A percentile compares a stretch with the other conserved stretches of the same genome.
Evolutionary conservation across 2,329 filamentous ascomycete genomes (phyloP).

Genomic region (Exophiala sp.): DNA sequence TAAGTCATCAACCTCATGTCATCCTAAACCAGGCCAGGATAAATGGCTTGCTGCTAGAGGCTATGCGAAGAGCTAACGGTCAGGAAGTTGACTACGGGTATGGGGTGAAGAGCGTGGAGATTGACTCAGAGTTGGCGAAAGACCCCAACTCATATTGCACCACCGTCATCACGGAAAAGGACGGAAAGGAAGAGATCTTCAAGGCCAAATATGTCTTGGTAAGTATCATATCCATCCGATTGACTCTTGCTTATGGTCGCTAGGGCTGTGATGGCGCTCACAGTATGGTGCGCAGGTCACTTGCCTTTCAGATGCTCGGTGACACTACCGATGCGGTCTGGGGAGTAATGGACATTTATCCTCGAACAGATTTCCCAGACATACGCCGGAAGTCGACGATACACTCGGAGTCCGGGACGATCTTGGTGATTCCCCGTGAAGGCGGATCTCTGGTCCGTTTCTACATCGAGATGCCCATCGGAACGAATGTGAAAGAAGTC

Average conservation of each 20-base stretch:
- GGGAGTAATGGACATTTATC: constrained; percentile 55
- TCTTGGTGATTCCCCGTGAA: constrained; percentile 54
- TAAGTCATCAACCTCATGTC: constrained; percentile 55
- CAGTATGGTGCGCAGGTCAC: constrained; percentile 38
- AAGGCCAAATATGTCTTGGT: constrained; percentile 39
- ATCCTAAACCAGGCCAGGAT: constrained; percentile 57
- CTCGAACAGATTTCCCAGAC: constrained; percentile 49
- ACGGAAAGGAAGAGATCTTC: constrained; percentile 37
- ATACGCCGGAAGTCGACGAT: constrained; percentile 51
- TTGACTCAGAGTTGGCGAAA: constrained; percentile 43
- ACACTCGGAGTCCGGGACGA: constrained; percentile 44
- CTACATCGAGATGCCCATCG: constrained; percentile 57
- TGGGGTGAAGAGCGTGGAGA: constrained; percentile 49
- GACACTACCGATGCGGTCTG: constrained; percentile 54
- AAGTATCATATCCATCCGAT: constrained; percentile 28
- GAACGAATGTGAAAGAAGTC: constrained; percentile 51
- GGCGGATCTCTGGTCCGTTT: constrained; percentile 57
- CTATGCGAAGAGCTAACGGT: constrained; percentile 44
- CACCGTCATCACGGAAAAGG: constrained; percentile 42
- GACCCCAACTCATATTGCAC: constrained; percentile 45
- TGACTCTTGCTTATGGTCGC: not conserved
- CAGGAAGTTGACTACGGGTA: constrained; percentile 55
- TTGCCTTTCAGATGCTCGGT: constrained; percentile 55
- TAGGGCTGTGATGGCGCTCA: constrained; percentile 50
- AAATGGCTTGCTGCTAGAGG: constrained; percentile 52